Base-by-base conservation (phyloP, 805 yeast genomes). In the Grigorovia yakushimaensis region DNA sequence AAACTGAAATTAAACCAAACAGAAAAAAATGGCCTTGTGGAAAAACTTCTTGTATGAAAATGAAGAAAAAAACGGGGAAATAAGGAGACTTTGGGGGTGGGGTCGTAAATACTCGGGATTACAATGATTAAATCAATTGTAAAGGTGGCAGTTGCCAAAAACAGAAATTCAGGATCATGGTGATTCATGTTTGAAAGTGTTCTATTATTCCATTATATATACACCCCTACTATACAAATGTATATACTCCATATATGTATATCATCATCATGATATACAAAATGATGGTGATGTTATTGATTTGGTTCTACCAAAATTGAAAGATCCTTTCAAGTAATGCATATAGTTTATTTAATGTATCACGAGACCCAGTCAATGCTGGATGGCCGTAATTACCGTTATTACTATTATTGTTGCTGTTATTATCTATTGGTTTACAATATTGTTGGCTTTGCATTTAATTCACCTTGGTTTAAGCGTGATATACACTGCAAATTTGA, bases 231-330 rank as follows among this genome's bases (percentile, higher is more conserved):
- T n/a, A n/a, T n/a, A n/a, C n/a, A n/a, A n/a, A n/a, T n/a, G n/a
- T n/a, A n/a, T n/a, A n/a, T n/a, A n/a, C n/a, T n/a, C n/a, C n/a
- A n/a, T n/a, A n/a, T n/a, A n/a, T n/a, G n/a, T n/a, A n/a, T n/a
- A n/a, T n/a, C n/a, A n/a, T n/a, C n/a, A n/a, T n/a, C n/a, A n/a
- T n/a, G n/a, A n/a, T n/a, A n/a, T n/a, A n/a, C n/a, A n/a, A n/a
- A n/a, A n/a, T n/a, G n/a, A n/a, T n/a, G n/a, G n/a, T n/a, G n/a
- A n/a, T n/a, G n/a, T n/a, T n/a, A n/a, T n/a, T n/a, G n/a, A n/a
- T n/a, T n/a, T n/a, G n/a, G n/a, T n/a, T n/a, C n/a, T n/a, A 60
- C 66, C 66, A 64, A 18, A 62, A 58, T 44, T 64, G 66, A 46
- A 64, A 64, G 37, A 63, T 61, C 33, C 68, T 54, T 27, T 57